Evolutionary conservation across 2,329 filamentous ascomycete genomes (phyloP).

Genomic region (Paraphoma sp.): DNA sequence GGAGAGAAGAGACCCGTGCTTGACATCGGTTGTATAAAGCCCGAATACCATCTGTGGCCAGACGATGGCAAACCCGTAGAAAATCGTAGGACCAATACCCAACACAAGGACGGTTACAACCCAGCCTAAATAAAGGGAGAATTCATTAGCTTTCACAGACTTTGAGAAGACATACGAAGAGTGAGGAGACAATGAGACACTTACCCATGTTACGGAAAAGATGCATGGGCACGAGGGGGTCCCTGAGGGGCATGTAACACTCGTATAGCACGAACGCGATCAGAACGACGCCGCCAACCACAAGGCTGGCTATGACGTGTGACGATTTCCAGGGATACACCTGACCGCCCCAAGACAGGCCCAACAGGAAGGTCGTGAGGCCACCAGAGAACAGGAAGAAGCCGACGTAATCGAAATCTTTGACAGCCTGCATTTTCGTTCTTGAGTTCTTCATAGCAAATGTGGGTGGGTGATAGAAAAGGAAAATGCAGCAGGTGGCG

Average conservation of each 20-base stretch:
- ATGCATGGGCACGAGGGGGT: neutral
- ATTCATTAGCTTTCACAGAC: too few relatives aligned
- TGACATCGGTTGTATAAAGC: neutral
- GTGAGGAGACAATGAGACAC: too few relatives aligned
- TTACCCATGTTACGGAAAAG: neutral
- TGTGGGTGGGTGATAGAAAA: neutral
- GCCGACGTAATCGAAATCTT: neutral
- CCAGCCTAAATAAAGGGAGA: too few relatives aligned
- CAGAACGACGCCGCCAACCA: neutral
- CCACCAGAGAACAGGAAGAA: neutral
- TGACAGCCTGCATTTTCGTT: neutral
- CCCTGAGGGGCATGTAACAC: neutral
- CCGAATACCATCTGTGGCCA: neutral
- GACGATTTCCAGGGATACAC: neutral
- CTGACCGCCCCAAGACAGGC: neutral
- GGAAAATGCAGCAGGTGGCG: neutral
- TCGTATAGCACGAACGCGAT: neutral
- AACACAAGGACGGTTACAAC: too few relatives aligned
- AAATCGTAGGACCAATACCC: neutral
- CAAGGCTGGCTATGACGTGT: neutral
- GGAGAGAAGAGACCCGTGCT: too few relatives aligned
- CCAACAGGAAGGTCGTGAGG: neutral
- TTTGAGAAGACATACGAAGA: too few relatives aligned
- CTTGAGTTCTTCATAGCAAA: neutral
- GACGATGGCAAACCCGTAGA: neutral